Percentiles rank a stretch among this genome's conserved stretches.
Conservation (phyloP, 164 flowering plant species). For the Magnolia changhungtana region DNA sequence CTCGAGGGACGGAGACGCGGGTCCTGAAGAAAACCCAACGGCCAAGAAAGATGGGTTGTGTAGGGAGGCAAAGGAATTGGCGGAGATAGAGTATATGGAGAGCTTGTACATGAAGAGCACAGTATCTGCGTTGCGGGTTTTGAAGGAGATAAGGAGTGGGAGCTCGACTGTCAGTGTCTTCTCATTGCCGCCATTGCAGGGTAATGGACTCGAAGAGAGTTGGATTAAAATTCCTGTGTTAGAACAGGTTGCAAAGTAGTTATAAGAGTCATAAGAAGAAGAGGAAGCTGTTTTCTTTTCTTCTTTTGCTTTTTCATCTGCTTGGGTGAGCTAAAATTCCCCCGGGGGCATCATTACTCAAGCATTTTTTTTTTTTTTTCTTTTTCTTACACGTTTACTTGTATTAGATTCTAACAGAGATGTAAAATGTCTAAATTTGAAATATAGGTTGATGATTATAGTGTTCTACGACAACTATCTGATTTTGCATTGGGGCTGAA, state of each 20-base stretch:
- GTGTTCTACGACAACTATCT: not conserved
- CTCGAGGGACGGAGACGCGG: conserved; percentile 4
- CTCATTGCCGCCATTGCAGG: conserved; percentile 51
- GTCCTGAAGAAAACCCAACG: not conserved
- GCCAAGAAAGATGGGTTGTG: conserved; percentile 9
- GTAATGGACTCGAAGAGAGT: conserved; percentile 24
- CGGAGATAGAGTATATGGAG: conserved; percentile 49
- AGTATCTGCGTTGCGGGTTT: conserved; percentile 40
- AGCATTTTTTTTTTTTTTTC: not conserved
- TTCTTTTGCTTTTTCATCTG: not conserved
- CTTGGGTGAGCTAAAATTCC: not conserved
- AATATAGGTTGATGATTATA: conserved; percentile 5
- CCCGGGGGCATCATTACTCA: not conserved
- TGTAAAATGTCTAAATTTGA: conserved; percentile 1
- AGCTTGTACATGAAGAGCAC: conserved; percentile 45
- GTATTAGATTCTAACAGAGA: not conserved
- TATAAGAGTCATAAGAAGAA: not conserved
- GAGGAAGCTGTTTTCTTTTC: not conserved
- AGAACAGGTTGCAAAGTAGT: conserved; percentile 43
- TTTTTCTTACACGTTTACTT: not conserved
- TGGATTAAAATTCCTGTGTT: conserved; percentile 32
- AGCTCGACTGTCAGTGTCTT: conserved; percentile 56
- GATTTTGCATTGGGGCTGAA: not conserved
- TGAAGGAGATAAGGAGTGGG: conserved; percentile 53
- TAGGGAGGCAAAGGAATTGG: conserved; percentile 34